phyloP scores from a whole-genome alignment of 352 stramenopile genomes.

The Blastocystis sp. region DNA sequence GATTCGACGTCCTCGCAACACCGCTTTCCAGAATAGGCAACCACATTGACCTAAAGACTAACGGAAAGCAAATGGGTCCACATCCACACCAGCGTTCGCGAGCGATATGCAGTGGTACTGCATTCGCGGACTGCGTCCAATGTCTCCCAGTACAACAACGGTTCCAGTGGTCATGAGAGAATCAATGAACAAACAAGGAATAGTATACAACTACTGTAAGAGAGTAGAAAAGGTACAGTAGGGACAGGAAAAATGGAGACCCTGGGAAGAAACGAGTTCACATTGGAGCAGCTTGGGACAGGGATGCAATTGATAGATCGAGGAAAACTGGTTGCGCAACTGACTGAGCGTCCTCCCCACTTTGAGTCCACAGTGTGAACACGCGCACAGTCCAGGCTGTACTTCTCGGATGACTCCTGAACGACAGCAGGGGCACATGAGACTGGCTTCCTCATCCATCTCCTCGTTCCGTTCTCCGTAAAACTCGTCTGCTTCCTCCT shows the following conservation, averaged over 20 bases:
- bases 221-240: neutral
- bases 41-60: constrained; percentile 61
- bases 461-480: constrained; percentile 5
- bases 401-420: neutral
- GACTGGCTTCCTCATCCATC: neutral
- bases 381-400: neutral
- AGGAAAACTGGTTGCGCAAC: neutral
- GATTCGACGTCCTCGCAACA: constrained; percentile 67
- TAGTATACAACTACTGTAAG: neutral
- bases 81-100: constrained; percentile 63
- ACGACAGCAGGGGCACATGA: constrained; percentile 3
- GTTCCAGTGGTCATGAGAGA: constrained; percentile 58
- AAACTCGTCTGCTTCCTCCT: constrained; percentile 8
- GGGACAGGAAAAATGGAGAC: constrained; percentile 4
- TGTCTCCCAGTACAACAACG: constrained; percentile 82
- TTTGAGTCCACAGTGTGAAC: constrained; percentile 4
- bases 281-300: neutral
- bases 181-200: neutral
- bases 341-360: neutral
- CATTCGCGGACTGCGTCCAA: constrained; percentile 92
- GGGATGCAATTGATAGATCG: constrained; percentile 7
- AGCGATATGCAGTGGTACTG: constrained; percentile 94
- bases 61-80: neutral
- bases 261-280: neutral
- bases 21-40: constrained; percentile 81